Conservation (phyloP, 2,329 filamentous ascomycete genomes). For the Ceratocystis cacaofunesta region DNA sequence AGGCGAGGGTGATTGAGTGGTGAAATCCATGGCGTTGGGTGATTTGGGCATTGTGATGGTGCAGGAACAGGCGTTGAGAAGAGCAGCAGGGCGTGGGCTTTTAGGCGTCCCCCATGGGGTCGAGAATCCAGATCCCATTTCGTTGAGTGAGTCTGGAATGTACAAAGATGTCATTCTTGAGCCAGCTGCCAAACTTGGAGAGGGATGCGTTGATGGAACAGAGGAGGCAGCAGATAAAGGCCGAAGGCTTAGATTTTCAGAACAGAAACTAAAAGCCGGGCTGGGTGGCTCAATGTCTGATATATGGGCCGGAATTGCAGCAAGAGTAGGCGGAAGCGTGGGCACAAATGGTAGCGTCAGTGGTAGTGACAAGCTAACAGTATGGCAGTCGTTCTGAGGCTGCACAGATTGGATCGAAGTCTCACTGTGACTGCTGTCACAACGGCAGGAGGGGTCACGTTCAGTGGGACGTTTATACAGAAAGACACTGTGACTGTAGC, state of each 20-base stretch:
- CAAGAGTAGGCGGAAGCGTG: neutral
- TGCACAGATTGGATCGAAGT: constrained; percentile 5
- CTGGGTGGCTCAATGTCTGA: constrained; percentile 7
- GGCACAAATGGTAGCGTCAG: neutral
- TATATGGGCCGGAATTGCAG: neutral
- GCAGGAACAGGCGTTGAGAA: neutral
- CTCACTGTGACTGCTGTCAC: constrained; percentile 6
- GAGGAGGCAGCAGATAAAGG: neutral
- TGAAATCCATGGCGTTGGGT: neutral
- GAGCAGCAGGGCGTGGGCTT: neutral
- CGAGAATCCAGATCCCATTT: constrained; percentile 1
- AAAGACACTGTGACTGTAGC: neutral
- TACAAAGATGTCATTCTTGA: neutral
- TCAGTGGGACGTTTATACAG: neutral
- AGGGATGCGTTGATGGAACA: constrained; percentile 4
- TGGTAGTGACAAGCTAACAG: no score
- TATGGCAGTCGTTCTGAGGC: neutral
- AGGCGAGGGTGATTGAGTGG: neutral
- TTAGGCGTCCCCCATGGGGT: neutral
- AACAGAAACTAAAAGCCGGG: constrained; percentile 14
- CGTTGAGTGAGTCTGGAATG: constrained; percentile 3
- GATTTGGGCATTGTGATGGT: neutral
- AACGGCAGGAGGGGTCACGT: neutral
- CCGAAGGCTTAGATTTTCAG: constrained; percentile 9
- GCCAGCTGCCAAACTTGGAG: neutral